Evolutionary conservation across 75 land plant species (phyloP).

Genomic region (Cunninghamia lanceolata): DNA sequence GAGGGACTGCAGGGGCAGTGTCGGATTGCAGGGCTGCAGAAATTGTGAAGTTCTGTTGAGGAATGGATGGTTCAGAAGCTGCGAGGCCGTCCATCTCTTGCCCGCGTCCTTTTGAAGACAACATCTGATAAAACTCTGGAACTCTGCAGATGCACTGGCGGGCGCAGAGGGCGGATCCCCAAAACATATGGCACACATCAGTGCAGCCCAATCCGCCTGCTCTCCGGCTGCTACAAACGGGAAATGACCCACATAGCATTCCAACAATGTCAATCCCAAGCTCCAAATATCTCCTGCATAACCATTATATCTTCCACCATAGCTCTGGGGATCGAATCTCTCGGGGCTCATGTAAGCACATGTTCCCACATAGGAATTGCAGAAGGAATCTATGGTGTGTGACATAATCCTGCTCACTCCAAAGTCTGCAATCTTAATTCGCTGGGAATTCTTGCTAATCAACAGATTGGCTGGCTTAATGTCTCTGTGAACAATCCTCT

Average conservation of each 20-base stretch:
- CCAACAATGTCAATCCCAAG: conserved; percentile 52
- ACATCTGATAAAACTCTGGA: conserved; percentile 38
- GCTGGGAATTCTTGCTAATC: no score
- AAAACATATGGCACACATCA: conserved; percentile 31
- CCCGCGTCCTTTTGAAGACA: conserved; percentile 58
- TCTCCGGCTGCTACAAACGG: conserved; percentile 54
- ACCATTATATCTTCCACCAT: no score
- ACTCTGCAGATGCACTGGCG: conserved; percentile 39
- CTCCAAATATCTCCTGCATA: no score
- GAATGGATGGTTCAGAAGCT: conserved; percentile 54
- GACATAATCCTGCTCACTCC: no score
- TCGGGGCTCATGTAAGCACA: no score
- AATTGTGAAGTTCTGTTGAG: conserved; percentile 7
- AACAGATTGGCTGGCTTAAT: no score
- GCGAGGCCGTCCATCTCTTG: conserved; percentile 33
- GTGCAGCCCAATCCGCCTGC: conserved; percentile 69
- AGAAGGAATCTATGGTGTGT: no score
- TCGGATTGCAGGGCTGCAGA: conserved; percentile 17
- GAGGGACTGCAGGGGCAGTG: conserved; percentile 53
- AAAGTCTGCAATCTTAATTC: no score
- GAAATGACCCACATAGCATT: conserved; percentile 57
- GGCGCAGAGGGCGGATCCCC: conserved; percentile 48
- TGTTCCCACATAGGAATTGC: no score
- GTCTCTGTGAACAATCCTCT: no score
- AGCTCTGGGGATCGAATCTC: no score